Evolutionary conservation across 2,329 filamentous ascomycete species (phyloP).

Genomic region (Orbilia blumenaviensis): DNA sequence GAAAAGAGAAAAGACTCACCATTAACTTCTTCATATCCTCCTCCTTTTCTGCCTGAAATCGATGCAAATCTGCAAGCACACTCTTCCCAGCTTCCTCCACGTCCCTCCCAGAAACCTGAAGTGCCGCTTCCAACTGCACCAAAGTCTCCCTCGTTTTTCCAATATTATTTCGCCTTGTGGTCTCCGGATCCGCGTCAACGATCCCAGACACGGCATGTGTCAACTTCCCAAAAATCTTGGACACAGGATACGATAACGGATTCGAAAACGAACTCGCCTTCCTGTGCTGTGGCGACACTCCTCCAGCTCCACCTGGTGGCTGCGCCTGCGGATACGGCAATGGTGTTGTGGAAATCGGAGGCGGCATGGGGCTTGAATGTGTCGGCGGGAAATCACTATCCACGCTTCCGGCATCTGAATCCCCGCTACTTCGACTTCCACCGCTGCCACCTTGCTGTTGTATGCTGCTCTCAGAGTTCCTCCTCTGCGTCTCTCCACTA

Average conservation of each 20-base stretch:
- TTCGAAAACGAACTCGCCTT: slow-evolving; percentile 56
- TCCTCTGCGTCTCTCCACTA: slow-evolving; percentile 62
- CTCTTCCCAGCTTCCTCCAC: slow-evolving; percentile 91
- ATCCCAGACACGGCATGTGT: slow-evolving; percentile 96
- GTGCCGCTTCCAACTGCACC: slow-evolving; percentile 84
- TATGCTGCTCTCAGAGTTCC: slow-evolving; percentile 59
- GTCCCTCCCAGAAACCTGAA: slow-evolving; percentile 86
- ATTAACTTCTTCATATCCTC: slow-evolving; percentile 93
- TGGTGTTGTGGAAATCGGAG: slow-evolving; percentile 69
- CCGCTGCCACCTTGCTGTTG: slow-evolving; percentile 61
- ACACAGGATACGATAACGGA: slow-evolving; percentile 60
- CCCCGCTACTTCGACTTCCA: slow-evolving; percentile 60
- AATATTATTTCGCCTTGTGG: slow-evolving; percentile 89
- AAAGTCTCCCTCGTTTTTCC: slow-evolving; percentile 90
- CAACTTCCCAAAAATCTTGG: slow-evolving; percentile 93
- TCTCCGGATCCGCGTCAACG: slow-evolving; percentile 93
- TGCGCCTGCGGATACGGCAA: slow-evolving; percentile 73
- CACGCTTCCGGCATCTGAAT: slow-evolving; percentile 79
- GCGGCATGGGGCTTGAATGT: slow-evolving; percentile 70
- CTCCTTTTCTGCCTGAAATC: slow-evolving; percentile 96
- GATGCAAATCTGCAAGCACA: slow-evolving; percentile 85
- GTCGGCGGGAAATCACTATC: slow-evolving; percentile 96
- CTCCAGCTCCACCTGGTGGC: slow-evolving; percentile 10
- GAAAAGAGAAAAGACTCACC: slow-evolving; percentile 69
- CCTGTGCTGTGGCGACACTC: slow-evolving; percentile 47